phyloP scores from a whole-genome alignment of 441 rosid genomes.

The Daphne laureola region DNA sequence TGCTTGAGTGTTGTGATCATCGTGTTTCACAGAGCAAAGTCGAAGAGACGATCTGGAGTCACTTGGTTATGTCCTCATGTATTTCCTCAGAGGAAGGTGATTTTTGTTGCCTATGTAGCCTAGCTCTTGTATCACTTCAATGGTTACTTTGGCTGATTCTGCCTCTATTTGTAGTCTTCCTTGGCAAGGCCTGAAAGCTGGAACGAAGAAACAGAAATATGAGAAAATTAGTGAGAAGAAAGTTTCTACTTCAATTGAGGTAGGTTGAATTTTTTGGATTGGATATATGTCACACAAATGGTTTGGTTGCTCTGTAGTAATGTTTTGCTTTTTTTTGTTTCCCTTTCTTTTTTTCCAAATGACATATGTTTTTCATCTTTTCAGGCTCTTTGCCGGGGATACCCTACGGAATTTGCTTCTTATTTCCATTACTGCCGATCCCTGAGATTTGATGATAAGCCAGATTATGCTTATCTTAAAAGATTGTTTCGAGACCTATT shows the following conservation, averaged over 20 bases:
- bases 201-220: conserved; percentile 96
- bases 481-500: conserved; percentile 93
- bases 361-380: neutral
- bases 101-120: conserved; percentile 2
- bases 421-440: conserved; percentile 96
- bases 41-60: conserved; percentile 96
- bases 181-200: conserved; percentile 98
- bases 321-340: conserved; percentile 1
- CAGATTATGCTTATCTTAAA: conserved; percentile 89
- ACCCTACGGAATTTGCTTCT: conserved; percentile 95
- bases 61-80: conserved; percentile 98
- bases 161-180: conserved; percentile 57
- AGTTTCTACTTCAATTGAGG: conserved; percentile 96
- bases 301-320: neutral
- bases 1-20: conserved; percentile 4
- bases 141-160: conserved; percentile 9
- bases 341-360: too few relatives aligned
- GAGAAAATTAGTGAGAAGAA: conserved; percentile 97
- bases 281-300: neutral
- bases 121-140: neutral
- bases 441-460: conserved; percentile 89
- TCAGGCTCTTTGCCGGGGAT: conserved; percentile 87
- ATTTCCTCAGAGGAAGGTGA: conserved; percentile 94
- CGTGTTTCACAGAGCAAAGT: conserved; percentile 65
- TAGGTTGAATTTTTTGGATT: conserved; percentile 12